A percentile compares a stretch with the other conserved stretches of the same genome.
Evolutionary conservation across 2,329 filamentous ascomycete species (phyloP).

Genomic region (Fusarium praegraminearum): DNA sequence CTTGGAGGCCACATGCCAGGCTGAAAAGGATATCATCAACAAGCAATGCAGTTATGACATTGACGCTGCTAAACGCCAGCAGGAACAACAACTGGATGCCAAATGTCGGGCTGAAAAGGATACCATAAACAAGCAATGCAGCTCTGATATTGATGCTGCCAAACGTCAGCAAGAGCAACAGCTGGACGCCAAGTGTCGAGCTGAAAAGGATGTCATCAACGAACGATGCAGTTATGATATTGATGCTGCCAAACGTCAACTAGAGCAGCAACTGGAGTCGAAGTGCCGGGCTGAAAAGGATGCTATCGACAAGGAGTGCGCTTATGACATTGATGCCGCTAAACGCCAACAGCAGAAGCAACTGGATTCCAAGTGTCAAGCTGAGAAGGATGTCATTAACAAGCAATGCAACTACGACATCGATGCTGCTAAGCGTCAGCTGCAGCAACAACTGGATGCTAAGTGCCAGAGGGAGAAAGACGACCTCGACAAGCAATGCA

Average conservation of each 20-base stretch:
- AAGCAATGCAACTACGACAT: background rate
- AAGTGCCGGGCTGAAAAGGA: slow-evolving; percentile 1
- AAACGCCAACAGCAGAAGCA: background rate
- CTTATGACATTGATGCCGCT: background rate
- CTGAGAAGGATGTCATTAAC: background rate
- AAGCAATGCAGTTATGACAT: background rate
- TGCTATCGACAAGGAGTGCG: background rate
- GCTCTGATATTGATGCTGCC: background rate
- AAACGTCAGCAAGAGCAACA: background rate
- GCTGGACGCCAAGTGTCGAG: background rate
- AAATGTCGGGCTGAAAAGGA: background rate
- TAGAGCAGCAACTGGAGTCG: background rate
- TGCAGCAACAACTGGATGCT: background rate
- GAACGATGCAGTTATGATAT: background rate
- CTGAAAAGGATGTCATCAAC: background rate
- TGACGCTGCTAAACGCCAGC: background rate
- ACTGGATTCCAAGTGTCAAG: background rate
- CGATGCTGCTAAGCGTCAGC: background rate
- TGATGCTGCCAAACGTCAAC: background rate
- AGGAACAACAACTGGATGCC: background rate
- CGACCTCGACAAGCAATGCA: background rate
- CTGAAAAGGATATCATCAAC: slow-evolving; percentile 2
- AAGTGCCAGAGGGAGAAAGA: slow-evolving; percentile 2
- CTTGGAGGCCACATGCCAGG: background rate
- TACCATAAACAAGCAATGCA: background rate